Base-by-base conservation (phyloP, 176 grass and related monocot genomes). In the Pharus latifolius region DNA sequence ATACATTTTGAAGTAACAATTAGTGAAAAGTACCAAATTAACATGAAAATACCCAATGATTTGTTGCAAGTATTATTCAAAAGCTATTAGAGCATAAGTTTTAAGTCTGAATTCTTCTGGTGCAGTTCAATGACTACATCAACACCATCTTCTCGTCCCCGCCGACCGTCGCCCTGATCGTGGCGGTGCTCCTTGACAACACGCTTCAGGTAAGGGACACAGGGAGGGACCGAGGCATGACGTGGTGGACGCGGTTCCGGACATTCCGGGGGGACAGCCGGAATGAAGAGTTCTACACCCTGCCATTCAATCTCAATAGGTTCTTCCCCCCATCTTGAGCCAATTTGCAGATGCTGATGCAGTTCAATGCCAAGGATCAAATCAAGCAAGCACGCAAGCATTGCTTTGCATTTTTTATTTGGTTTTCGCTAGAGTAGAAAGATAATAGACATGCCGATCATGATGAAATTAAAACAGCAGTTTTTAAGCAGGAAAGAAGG, bases 81-180 rank as follows among this genome's bases (percentile, higher is more conserved):
- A n/a, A n/a, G 35, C 35, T 38, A 38, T 38, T 38, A 38, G 35
- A 9, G 35, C 0, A 37, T 1, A 12, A 5, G 35, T n/a, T n/a
- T n/a, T n/a, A n/a, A 53, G 47, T 10, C 22, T 49, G 31, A 58
- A 3, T 43, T 41, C 30, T 40, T 26, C 84, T 10, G 26, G 11
- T 88, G 84, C 87, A 99, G 95, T 99, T 99, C 79, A 91, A 99
- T 42, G 90, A 93, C 41, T 99, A 90, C 74, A 88, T 99, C 44
- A 99, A 99, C 63, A 88, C 87, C 16, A 79, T 87, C 49, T 99
- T 99, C 53, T 81, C 95, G 8, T 99, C 95, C n/a, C 95, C 90
- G 0, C 90, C 95, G 0, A 88, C 95, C 0, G 90, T 99, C 0
- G 95, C 86, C 6, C 81, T 99, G 20, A 88, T 99, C 0, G 80